phyloP scores from a whole-genome alignment of 2,329 filamentous ascomycete genomes.

The Claviceps sp. region DNA sequence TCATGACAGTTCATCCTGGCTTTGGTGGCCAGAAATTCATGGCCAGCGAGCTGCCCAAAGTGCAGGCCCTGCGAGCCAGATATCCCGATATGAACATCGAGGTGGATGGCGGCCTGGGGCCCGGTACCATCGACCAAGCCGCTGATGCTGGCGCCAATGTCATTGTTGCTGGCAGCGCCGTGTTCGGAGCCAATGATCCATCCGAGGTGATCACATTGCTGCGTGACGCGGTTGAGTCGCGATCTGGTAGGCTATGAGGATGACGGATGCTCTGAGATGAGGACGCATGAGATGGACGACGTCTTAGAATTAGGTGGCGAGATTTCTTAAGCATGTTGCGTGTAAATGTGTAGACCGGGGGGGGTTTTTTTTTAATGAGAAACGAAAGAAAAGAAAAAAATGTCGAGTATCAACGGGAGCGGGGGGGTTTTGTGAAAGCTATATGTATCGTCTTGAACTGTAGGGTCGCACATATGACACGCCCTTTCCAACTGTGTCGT shows the following conservation, averaged over 20 bases:
- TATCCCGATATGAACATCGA: slow-evolving; percentile 95
- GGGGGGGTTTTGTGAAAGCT: too few relatives aligned
- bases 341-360: too few relatives aligned
- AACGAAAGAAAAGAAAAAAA: not conserved
- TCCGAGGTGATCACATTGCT: slow-evolving; percentile 74
- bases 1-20: slow-evolving; percentile 96
- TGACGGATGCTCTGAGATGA: not conserved
- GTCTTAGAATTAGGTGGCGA: too few relatives aligned
- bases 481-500: too few relatives aligned
- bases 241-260: slow-evolving; percentile 25
- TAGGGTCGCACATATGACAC: too few relatives aligned
- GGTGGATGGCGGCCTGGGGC: slow-evolving; percentile 84
- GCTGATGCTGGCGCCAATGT: slow-evolving; percentile 95
- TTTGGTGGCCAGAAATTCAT: slow-evolving; percentile 99
- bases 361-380: too few relatives aligned
- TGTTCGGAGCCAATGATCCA: slow-evolving; percentile 86
- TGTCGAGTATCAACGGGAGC: too few relatives aligned
- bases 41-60: slow-evolving; percentile 89
- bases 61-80: slow-evolving; percentile 63
- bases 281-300: not conserved
- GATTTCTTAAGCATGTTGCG: too few relatives aligned
- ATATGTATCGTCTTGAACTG: too few relatives aligned
- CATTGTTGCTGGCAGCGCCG: slow-evolving; percentile 90
- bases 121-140: slow-evolving; percentile 82
- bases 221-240: slow-evolving; percentile 62